A percentile compares a stretch with the other conserved stretches of the same genome.
Evolutionary conservation across 352 stramenopile species (phyloP).

Genomic region (Saprolegnia parasitica): DNA sequence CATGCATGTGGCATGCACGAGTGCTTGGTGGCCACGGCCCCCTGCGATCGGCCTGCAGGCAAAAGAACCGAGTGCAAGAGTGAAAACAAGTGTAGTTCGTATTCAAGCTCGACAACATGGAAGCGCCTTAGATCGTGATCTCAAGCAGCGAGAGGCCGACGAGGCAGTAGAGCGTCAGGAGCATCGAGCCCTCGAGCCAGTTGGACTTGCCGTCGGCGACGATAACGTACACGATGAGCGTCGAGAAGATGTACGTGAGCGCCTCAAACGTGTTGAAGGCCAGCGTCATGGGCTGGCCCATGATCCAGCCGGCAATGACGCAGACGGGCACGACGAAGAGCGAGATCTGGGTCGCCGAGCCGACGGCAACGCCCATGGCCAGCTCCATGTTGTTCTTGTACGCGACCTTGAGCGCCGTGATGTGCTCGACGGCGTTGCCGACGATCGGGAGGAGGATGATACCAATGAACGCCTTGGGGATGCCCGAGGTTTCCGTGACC

Average conservation of each 20-base stretch:
- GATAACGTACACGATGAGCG: conserved; percentile 93
- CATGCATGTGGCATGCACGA: too few species aligned
- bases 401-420: conserved; percentile 95
- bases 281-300: conserved; percentile 92
- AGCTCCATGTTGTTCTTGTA: conserved; percentile 99
- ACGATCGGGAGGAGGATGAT: conserved; percentile 97
- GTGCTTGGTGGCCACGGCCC: too few species aligned
- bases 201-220: conserved; percentile 90
- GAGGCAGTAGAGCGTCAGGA: conserved; percentile 89
- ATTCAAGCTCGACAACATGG: too few species aligned
- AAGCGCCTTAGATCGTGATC: conserved; percentile 26
- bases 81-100: too few species aligned
- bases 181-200: conserved; percentile 89
- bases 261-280: conserved; percentile 97
- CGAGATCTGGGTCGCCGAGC: conserved; percentile 94
- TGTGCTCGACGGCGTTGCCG: conserved; percentile 97
- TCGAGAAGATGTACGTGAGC: conserved; percentile 92
- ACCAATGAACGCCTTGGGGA: conserved; percentile 87
- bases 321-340: conserved; percentile 96
- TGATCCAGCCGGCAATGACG: conserved; percentile 92
- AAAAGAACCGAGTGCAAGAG: too few species aligned
- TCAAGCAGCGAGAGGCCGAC: conserved; percentile 72
- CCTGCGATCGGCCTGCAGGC: too few species aligned
- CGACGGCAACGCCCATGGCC: conserved; percentile 95
- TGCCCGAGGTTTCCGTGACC: conserved; percentile 52